These are phyloP conservation scores for Arthrobotrys pseudoclavata DNA, from an alignment of 2,329 filamentous ascomycete species.

Conservation along the genomic window DNA sequence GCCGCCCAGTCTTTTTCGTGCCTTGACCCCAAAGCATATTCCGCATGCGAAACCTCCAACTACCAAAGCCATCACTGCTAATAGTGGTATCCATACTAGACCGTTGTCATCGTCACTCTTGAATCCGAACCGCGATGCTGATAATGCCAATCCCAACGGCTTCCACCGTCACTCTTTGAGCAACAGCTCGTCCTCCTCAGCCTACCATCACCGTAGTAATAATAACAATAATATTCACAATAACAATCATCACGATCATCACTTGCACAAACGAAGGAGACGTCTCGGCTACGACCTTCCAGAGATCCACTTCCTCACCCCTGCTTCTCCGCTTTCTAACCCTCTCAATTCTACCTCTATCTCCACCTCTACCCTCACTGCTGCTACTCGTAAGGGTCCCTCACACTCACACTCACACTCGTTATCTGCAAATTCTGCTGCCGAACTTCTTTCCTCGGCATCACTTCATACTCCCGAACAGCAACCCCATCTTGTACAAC, in stretches of 20 bases:
- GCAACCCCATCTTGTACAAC: conserved; percentile 18
- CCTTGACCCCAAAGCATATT: conserved; percentile 34
- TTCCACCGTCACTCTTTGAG: conserved; percentile 55
- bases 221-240: neutral
- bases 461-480: conserved; percentile 16
- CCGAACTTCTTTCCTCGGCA: conserved; percentile 33
- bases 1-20: conserved; percentile 40
- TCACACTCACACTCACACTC: conserved; percentile 35
- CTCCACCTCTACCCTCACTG: neutral
- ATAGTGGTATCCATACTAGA: neutral
- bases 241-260: conserved; percentile 49
- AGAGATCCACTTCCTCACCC: conserved; percentile 41
- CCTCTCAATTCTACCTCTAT: neutral
- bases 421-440: conserved; percentile 28
- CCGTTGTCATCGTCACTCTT: neutral
- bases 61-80: neutral
- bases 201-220: neutral
- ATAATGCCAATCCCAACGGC: conserved; percentile 46
- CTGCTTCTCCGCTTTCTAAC: conserved; percentile 8
- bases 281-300: conserved; percentile 51
- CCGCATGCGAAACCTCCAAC: conserved; percentile 18
- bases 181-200: conserved; percentile 5
- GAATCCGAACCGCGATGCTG: conserved; percentile 37
- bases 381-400: conserved; percentile 9
- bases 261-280: conserved; percentile 55